Conservation (phyloP, 805 yeast species). For the Barnettozyma wickerhamii region DNA sequence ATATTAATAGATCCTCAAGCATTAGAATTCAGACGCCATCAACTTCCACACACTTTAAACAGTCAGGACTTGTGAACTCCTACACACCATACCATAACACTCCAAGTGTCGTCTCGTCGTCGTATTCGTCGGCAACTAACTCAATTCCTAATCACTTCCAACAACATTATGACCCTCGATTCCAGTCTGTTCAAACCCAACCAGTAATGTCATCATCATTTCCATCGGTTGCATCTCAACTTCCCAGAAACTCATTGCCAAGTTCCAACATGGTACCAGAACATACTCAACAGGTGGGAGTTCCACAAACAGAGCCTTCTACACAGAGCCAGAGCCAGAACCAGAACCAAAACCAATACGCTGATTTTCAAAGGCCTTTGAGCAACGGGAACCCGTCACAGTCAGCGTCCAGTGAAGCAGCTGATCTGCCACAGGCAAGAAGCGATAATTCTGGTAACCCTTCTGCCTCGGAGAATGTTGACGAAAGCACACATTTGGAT, state of each 20-base stretch:
- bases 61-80: conserved; percentile 22
- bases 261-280: conserved; percentile 1
- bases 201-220: conserved; percentile 13
- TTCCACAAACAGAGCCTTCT: too few species aligned
- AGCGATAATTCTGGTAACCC: too few species aligned
- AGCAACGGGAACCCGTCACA: conserved; percentile 4
- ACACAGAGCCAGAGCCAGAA: too few species aligned
- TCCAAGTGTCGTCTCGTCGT: conserved; percentile 44
- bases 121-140: conserved; percentile 34
- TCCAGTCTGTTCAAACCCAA: conserved; percentile 15
- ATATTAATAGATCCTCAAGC: conserved; percentile 20
- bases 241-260: conserved; percentile 1
- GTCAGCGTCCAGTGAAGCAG: background rate
- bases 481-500: conserved; percentile 29
- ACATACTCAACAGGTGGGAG: too few species aligned
- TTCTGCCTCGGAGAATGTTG: too few species aligned
- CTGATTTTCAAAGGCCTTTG: conserved; percentile 18
- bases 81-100: conserved; percentile 40
- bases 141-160: conserved; percentile 20
- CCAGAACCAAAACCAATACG: conserved; percentile 4
- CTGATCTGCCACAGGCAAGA: too few species aligned
- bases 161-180: conserved; percentile 10
- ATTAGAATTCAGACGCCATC: conserved; percentile 24
- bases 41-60: conserved; percentile 28
- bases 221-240: conserved; percentile 6